Evolutionary conservation across 805 yeast species (phyloP).

Genomic region (Kodamaea leandrae): DNA sequence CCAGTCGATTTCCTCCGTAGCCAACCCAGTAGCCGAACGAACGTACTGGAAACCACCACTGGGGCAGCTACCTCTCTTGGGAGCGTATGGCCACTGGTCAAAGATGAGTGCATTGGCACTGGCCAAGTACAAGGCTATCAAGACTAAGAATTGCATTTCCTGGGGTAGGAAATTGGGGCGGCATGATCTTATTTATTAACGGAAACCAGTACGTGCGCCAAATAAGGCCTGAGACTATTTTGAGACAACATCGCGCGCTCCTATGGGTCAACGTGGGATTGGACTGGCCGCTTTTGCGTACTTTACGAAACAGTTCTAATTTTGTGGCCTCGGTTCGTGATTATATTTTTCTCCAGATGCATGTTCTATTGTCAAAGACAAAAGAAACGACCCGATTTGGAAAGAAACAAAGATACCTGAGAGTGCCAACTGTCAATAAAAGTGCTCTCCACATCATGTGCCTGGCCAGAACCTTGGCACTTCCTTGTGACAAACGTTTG

Average conservation of each 20-base stretch:
- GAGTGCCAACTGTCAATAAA: too few relatives aligned
- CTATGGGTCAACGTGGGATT: neutral
- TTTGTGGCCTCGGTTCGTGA: neutral
- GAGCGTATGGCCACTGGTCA: slow-evolving; percentile 12
- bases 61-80: slow-evolving; percentile 14
- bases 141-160: neutral
- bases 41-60: neutral
- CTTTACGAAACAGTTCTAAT: neutral
- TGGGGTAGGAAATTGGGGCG: neutral
- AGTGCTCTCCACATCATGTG: too few relatives aligned
- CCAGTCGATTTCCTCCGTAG: slow-evolving; percentile 11
- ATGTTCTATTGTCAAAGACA: too few relatives aligned
- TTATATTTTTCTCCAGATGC: too few relatives aligned
- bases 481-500: too few relatives aligned
- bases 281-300: neutral
- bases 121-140: neutral
- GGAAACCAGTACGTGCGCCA: neutral
- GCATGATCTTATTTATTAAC: neutral
- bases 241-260: too few relatives aligned
- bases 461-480: too few relatives aligned
- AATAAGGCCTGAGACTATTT: too few relatives aligned
- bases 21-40: slow-evolving; percentile 8
- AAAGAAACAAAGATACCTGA: too few relatives aligned
- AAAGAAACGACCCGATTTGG: too few relatives aligned
- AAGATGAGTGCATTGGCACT: neutral